phyloP scores from a whole-genome alignment of 345 rosid genomes.

The Alliaria petiolata region DNA sequence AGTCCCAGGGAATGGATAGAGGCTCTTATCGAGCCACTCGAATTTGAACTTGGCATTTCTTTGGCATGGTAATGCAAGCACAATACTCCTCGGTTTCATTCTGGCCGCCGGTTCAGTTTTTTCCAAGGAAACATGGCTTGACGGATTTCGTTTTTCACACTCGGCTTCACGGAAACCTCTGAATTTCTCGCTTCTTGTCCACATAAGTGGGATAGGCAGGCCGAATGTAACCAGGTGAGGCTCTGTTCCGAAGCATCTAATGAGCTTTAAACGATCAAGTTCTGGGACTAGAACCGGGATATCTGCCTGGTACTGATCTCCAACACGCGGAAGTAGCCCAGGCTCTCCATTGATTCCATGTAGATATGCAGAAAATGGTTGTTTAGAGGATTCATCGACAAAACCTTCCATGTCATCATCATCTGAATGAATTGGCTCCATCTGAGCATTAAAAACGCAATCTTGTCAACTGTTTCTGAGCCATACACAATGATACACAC shows the following conservation, averaged over 20 bases:
- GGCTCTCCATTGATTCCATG: conserved; percentile 44
- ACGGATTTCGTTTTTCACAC: neutral
- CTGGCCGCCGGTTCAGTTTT: conserved; percentile 3
- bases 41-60: conserved; percentile 33
- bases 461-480: neutral
- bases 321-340: conserved; percentile 48
- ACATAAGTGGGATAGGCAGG: conserved; percentile 50
- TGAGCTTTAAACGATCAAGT: conserved; percentile 27
- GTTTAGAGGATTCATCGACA: conserved; percentile 34
- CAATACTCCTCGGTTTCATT: conserved; percentile 31
- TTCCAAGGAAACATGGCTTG: neutral
- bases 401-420: conserved; percentile 36
- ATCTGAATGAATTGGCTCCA: conserved; percentile 34
- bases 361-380: conserved; percentile 24
- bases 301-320: conserved; percentile 54
- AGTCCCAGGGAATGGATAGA: conserved; percentile 52
- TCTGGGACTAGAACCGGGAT: conserved; percentile 38
- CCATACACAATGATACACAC: neutral
- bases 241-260: conserved; percentile 14
- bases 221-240: conserved; percentile 21
- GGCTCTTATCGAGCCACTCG: conserved; percentile 30
- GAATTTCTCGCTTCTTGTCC: conserved; percentile 44
- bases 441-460: conserved; percentile 20
- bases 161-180: conserved; percentile 35
- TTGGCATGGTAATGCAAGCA: conserved; percentile 30